phyloP scores from a whole-genome alignment of 2,329 filamentous ascomycete species.

The Pseudogymnoascus sp. region DNA sequence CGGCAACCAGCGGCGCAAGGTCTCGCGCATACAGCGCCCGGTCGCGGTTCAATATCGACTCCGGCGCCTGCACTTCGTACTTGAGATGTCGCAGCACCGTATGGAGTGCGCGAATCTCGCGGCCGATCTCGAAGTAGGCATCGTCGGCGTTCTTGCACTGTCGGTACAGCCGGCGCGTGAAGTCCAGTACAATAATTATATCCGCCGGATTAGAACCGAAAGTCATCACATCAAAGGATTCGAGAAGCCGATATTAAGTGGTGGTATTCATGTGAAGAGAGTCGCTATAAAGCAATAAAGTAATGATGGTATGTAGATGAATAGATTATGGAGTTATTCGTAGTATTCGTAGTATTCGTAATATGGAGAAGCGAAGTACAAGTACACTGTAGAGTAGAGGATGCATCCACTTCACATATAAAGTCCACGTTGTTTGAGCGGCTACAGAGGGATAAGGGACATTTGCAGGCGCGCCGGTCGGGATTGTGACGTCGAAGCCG shows the following conservation, averaged over 20 bases:
- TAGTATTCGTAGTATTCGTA: background rate
- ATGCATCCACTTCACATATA: slow-evolving; percentile 7
- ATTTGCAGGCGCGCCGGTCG: background rate
- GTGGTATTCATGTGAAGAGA: slow-evolving; percentile 5
- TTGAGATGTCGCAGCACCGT: slow-evolving; percentile 50
- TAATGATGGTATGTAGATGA: background rate
- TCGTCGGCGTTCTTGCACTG: slow-evolving; percentile 41
- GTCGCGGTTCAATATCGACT: slow-evolving; percentile 44
- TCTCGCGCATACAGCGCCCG: slow-evolving; percentile 40
- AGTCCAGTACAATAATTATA: slow-evolving; percentile 48
- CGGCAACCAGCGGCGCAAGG: slow-evolving; percentile 44
- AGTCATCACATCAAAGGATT: slow-evolving; percentile 21
- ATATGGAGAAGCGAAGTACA: background rate
- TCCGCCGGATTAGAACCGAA: slow-evolving; percentile 28
- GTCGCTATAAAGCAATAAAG: background rate
- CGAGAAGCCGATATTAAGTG: background rate
- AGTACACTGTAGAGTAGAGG: background rate
- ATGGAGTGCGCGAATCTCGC: slow-evolving; percentile 45
- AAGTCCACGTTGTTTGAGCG: slow-evolving; percentile 5
- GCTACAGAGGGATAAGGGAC: background rate
- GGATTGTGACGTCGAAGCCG: slow-evolving; percentile 5
- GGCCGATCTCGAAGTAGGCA: slow-evolving; percentile 40
- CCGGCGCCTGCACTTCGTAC: slow-evolving; percentile 47
- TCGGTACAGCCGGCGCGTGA: slow-evolving; percentile 47
- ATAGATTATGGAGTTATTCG: background rate